Base-by-base conservation (phyloP, 108 stramenopile species). In the Fragilariopsis cylindrus region DNA sequence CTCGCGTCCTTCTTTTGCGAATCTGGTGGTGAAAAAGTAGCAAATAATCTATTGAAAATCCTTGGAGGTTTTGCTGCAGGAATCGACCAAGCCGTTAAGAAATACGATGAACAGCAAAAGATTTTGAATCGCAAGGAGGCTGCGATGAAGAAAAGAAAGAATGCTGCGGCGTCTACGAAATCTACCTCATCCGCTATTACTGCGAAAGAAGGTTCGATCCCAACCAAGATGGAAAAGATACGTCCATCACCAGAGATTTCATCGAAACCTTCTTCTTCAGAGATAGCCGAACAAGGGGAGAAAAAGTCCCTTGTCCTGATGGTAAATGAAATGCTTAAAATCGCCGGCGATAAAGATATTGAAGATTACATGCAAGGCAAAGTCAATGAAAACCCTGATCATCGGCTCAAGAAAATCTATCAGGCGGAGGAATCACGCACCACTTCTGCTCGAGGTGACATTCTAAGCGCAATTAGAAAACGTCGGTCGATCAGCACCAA, bases 1-100 rank as follows among this genome's bases (percentile, higher is more conserved):
- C 77, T 93, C 44, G 81, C 90, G 6, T 63, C 81, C 39, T 93
- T 88, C 66, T 92, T 89, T 65, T 91, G 94, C 54, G 94, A 95
- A 69, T 66, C 79, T 40, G 87, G 90, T n/a, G 87, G 89, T n/a
- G 89, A 90, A 65, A 64, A 76, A 71, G 71, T 82, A 0, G 78
- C 90, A 11, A 55, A 80, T 0, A 72, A 77, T 2, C 54, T 95
- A 19, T 76, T 95, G 57, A 82, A 83, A 76, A 85, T 96, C 71
- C 71, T 96, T 41, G 78, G 84, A 48, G 70, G 82, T 39, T 96
- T 96, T 73, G 86, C 86, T 0, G 60, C 71, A 19, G 88, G 80
- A 55, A 81, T 96, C 0, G 80, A 83, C 40, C 69, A 49, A 50
- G 90, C 89, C 3, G 79, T 96, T 3, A 79, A 78, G 67, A 92